These are phyloP conservation scores for Zymoseptoria crescenta DNA, from an alignment of 2,329 filamentous ascomycete genomes.

Conservation along the genomic window DNA sequence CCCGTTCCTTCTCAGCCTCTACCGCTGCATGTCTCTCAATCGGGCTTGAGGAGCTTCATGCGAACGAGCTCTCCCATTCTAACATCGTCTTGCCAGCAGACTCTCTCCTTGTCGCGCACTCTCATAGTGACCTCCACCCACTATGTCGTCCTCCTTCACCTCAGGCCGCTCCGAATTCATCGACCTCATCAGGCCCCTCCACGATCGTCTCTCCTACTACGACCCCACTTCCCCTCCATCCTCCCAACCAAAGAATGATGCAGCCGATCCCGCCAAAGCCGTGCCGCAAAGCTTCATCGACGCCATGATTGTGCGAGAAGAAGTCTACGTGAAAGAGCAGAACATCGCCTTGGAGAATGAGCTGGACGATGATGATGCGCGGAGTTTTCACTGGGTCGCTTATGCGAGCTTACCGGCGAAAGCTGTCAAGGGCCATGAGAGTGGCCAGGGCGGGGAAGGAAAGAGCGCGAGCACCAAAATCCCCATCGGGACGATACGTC, in stretches of 20 bases:
- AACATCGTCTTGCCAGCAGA: neutral
- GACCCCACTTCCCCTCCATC: slow-evolving; percentile 20
- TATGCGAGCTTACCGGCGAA: slow-evolving; percentile 55
- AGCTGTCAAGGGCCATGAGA: slow-evolving; percentile 29
- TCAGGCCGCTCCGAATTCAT: slow-evolving; percentile 23
- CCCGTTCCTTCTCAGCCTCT: neutral
- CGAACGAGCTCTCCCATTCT: neutral
- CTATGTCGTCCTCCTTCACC: neutral
- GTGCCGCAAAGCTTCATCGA: slow-evolving; percentile 43
- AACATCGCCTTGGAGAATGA: slow-evolving; percentile 57
- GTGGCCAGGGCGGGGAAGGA: slow-evolving; percentile 25
- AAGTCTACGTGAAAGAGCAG: slow-evolving; percentile 53
- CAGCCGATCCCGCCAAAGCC: slow-evolving; percentile 24
- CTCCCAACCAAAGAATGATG: slow-evolving; percentile 26
- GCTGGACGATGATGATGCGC: slow-evolving; percentile 69
- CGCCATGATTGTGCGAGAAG: slow-evolving; percentile 50
- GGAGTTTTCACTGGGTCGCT: slow-evolving; percentile 80
- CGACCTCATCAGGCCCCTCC: slow-evolving; percentile 24
- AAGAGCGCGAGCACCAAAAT: slow-evolving; percentile 34
- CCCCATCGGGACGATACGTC: slow-evolving; percentile 67
- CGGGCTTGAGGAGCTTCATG: neutral
- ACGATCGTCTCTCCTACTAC: slow-evolving; percentile 26
- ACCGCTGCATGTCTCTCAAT: neutral
- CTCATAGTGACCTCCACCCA: neutral
- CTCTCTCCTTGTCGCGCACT: neutral